Evolutionary conservation across 352 stramenopile species (phyloP).

Genomic region (Phytophthora brassicae): DNA sequence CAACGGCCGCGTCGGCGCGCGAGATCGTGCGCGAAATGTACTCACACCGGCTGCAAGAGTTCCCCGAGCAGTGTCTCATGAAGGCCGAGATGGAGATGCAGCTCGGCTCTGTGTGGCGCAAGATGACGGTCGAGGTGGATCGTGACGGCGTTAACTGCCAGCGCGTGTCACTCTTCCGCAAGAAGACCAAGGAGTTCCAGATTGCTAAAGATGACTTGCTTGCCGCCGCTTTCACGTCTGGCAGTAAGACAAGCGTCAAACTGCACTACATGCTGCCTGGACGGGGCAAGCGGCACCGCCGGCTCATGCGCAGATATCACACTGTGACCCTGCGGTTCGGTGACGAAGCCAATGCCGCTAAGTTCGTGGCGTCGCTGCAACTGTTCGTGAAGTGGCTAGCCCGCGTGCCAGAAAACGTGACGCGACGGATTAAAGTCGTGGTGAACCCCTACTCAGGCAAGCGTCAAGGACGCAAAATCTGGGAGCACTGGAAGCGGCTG

Average conservation of each 20-base stretch:
- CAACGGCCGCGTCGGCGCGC: slow-evolving; percentile 52
- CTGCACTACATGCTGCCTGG: slow-evolving; percentile 73
- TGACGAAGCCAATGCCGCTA: slow-evolving; percentile 25
- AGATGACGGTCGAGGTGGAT: slow-evolving; percentile 49
- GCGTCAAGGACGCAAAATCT: slow-evolving; percentile 63
- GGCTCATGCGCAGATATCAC: slow-evolving; percentile 58
- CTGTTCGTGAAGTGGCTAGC: slow-evolving; percentile 71
- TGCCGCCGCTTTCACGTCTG: slow-evolving; percentile 32
- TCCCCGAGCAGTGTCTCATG: slow-evolving; percentile 46
- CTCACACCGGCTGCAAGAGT: slow-evolving; percentile 54
- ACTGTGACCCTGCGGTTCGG: slow-evolving; percentile 43
- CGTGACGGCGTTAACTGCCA: slow-evolving; percentile 58
- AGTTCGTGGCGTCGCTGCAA: slow-evolving; percentile 49
- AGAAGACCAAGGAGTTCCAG: slow-evolving; percentile 52
- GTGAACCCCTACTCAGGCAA: slow-evolving; percentile 77
- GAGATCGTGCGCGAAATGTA: slow-evolving; percentile 77
- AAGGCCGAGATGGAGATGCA: slow-evolving; percentile 41
- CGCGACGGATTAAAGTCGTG: slow-evolving; percentile 71
- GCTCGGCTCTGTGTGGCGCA: slow-evolving; percentile 51
- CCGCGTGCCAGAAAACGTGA: slow-evolving; percentile 52
- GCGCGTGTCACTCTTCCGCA: slow-evolving; percentile 62
- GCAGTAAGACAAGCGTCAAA: slow-evolving; percentile 35
- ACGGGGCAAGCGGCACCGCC: slow-evolving; percentile 49
- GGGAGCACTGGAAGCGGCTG: slow-evolving; percentile 56
- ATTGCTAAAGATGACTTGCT: slow-evolving; percentile 64